These are phyloP conservation scores for Drosera spatulata DNA, from an alignment of 179 eudicot species.

Conservation along the genomic window DNA sequence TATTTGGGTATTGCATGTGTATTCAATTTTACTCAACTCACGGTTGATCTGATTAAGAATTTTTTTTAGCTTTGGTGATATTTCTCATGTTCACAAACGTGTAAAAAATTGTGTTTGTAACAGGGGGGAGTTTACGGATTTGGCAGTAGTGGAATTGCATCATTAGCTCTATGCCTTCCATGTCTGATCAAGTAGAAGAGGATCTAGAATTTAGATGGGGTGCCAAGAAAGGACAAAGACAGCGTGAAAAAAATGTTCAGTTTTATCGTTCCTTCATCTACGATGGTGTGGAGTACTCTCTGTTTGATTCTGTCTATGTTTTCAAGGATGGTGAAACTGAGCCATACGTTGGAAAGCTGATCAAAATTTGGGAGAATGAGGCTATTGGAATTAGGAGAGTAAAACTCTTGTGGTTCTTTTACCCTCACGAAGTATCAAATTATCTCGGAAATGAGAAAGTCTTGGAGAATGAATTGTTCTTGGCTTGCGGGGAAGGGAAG, in stretches of 20 bases:
- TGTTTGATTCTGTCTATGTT: constrained; percentile 59
- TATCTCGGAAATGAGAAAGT: constrained; percentile 24
- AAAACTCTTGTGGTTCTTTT: constrained; percentile 70
- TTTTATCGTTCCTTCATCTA: constrained; percentile 60
- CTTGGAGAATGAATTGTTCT: constrained; percentile 45
- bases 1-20: too few species aligned
- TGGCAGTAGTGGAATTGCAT: background rate
- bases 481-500: constrained; percentile 54
- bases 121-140: background rate
- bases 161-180: constrained; percentile 3
- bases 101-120: background rate
- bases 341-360: constrained; percentile 59
- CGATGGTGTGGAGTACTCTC: constrained; percentile 51
- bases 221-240: constrained; percentile 35
- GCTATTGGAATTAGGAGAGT: constrained; percentile 31
- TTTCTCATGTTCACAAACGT: too few species aligned
- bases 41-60: too few species aligned
- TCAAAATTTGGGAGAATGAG: constrained; percentile 46
- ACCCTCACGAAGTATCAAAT: constrained; percentile 42
- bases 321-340: constrained; percentile 39
- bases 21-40: too few species aligned
- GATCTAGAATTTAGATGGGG: constrained; percentile 62
- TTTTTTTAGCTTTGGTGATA: too few species aligned
- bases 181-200: constrained; percentile 9
- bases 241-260: constrained; percentile 28